Evolutionary conservation across 345 rosid species (phyloP).

Genomic region (Pistacia vera): DNA sequence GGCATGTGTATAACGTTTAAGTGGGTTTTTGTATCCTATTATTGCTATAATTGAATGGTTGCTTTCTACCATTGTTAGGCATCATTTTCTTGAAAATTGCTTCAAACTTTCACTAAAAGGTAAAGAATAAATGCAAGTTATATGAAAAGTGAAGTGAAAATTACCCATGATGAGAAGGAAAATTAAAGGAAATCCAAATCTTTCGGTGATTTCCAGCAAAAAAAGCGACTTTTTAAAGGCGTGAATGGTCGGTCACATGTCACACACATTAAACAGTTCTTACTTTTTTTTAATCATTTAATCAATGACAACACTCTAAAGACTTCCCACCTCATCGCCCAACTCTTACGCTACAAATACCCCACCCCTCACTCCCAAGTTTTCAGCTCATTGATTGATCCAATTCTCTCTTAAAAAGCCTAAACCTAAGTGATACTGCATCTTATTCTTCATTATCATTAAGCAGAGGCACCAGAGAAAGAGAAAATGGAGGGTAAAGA

Average conservation of each 20-base stretch:
- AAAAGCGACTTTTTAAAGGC: slow-evolving; percentile 8
- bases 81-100: slow-evolving; percentile 1
- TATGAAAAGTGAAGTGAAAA: slow-evolving; percentile 26
- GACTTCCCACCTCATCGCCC: slow-evolving; percentile 17
- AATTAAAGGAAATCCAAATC: slow-evolving; percentile 17
- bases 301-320: slow-evolving; percentile 16
- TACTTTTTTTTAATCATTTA: not conserved
- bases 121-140: slow-evolving; percentile 15
- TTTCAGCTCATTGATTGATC: not conserved
- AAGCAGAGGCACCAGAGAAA: not conserved
- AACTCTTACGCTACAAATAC: slow-evolving; percentile 23
- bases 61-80: not conserved
- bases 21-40: not conserved
- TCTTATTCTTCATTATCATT: not conserved
- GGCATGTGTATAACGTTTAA: not conserved
- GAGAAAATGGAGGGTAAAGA: slow-evolving; percentile 35
- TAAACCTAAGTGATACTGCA: not conserved
- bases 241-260: slow-evolving; percentile 36
- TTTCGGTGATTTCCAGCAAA: slow-evolving; percentile 20
- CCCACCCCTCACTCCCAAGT: not conserved
- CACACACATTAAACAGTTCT: not conserved
- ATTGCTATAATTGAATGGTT: not conserved
- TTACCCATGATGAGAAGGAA: slow-evolving; percentile 17
- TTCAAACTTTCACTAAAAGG: slow-evolving; percentile 23
- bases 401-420: slow-evolving; percentile 14